phyloP scores from a whole-genome alignment of 768 basidiomycete species.

The Pleurotus giganteus region DNA sequence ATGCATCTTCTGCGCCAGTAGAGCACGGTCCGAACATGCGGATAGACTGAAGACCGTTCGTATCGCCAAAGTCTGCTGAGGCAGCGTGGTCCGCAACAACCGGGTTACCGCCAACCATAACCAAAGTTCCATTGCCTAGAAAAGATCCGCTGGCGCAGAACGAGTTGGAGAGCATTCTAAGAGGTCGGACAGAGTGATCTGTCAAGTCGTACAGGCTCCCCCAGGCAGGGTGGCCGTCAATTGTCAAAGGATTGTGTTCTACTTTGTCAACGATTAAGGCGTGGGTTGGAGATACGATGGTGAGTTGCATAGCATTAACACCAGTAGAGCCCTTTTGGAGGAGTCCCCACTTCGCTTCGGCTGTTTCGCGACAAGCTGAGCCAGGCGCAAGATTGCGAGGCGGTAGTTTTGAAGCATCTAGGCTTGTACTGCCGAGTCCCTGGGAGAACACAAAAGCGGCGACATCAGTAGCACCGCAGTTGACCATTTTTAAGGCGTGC shows the following conservation, averaged over 20 bases:
- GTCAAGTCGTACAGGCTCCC: constrained; percentile 69
- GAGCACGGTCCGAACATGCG: constrained; percentile 72
- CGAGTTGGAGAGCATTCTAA: constrained; percentile 73
- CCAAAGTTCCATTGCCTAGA: constrained; percentile 70
- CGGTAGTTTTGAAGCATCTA: background rate
- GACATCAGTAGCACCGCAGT: constrained; percentile 51
- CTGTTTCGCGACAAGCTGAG: background rate
- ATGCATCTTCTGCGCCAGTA: constrained; percentile 41
- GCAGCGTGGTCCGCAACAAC: constrained; percentile 63
- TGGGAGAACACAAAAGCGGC: constrained; percentile 69
- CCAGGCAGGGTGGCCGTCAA: constrained; percentile 81
- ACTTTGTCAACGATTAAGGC: constrained; percentile 81
- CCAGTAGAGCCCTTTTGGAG: constrained; percentile 69
- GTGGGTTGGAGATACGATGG: constrained; percentile 64
- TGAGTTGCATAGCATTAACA: constrained; percentile 76
- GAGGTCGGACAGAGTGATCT: constrained; percentile 58
- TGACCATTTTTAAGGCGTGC: constrained; percentile 66
- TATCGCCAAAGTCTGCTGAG: constrained; percentile 73
- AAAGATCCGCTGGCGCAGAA: constrained; percentile 86
- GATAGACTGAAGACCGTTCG: constrained; percentile 70
- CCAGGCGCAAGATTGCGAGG: constrained; percentile 7
- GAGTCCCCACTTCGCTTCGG: constrained; percentile 47
- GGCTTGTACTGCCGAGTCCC: constrained; percentile 21
- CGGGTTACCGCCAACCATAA: constrained; percentile 83
- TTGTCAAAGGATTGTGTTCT: constrained; percentile 76